Evolutionary conservation across 2,329 filamentous ascomycete species (phyloP).

Genomic region (Monosporascus sp.): DNA sequence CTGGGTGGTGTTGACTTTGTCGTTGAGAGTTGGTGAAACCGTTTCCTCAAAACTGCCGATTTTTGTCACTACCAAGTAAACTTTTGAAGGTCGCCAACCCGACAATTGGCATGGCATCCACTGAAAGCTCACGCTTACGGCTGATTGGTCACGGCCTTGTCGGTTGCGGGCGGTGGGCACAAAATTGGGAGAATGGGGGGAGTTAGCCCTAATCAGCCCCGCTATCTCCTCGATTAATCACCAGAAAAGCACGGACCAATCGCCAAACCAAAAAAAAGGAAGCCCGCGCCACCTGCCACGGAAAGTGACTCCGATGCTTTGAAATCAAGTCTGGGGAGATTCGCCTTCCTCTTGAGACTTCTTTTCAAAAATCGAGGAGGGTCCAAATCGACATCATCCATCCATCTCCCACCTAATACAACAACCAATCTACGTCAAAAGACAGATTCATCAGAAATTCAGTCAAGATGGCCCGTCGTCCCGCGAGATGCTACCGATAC

Average conservation of each 20-base stretch:
- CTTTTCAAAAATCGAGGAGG: slow-evolving; percentile 28
- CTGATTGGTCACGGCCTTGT: neutral
- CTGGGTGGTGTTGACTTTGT: slow-evolving; percentile 20
- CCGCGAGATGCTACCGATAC: slow-evolving; percentile 99
- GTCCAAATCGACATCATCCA: slow-evolving; percentile 26
- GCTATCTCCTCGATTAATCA: neutral
- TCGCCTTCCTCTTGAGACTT: slow-evolving; percentile 15
- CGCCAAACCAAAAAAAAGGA: neutral
- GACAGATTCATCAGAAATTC: slow-evolving; percentile 50
- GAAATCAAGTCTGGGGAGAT: slow-evolving; percentile 43
- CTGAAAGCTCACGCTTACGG: neutral
- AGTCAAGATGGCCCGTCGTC: slow-evolving; percentile 98
- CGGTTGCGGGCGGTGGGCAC: neutral
- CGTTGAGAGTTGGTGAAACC: slow-evolving; percentile 4
- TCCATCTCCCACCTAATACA: slow-evolving; percentile 23
- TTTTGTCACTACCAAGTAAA: too few species aligned
- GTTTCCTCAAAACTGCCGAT: too few species aligned
- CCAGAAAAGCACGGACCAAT: neutral
- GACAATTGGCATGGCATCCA: neutral
- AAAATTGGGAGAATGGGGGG: neutral
- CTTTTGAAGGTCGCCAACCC: too few species aligned
- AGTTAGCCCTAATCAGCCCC: slow-evolving; percentile 30
- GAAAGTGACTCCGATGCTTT: slow-evolving; percentile 38
- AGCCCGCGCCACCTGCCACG: slow-evolving; percentile 3
- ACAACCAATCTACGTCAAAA: slow-evolving; percentile 28